These are phyloP conservation scores for Macrophomina pseudophaseolina DNA, from an alignment of 2,329 filamentous ascomycete species.

Conservation along the genomic window DNA sequence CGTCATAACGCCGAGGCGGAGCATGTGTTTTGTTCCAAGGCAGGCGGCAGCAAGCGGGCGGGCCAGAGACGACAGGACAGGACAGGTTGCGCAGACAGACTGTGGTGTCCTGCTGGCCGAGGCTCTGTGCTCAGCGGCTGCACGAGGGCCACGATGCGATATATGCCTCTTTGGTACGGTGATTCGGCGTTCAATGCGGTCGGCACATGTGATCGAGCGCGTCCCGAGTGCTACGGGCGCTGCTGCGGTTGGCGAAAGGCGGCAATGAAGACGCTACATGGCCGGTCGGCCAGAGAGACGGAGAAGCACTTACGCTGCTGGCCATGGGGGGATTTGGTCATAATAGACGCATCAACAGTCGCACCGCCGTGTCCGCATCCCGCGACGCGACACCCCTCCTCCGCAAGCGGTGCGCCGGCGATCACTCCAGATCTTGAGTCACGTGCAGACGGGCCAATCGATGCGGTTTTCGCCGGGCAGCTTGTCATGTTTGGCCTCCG, in stretches of 20 bases:
- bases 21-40: slow-evolving; percentile 8
- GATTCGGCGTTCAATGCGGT: slow-evolving; percentile 15
- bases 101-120: slow-evolving; percentile 21
- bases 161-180: slow-evolving; percentile 12
- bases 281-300: not conserved
- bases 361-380: not conserved
- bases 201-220: slow-evolving; percentile 23
- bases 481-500: slow-evolving; percentile 18
- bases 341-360: not conserved
- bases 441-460: slow-evolving; percentile 8
- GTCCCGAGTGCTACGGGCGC: not conserved
- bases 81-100: slow-evolving; percentile 2
- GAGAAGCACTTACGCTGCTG: not conserved
- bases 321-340: slow-evolving; percentile 8
- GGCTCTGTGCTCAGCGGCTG: slow-evolving; percentile 13
- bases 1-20: slow-evolving; percentile 26
- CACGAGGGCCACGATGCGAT: slow-evolving; percentile 21
- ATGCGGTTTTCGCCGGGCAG: slow-evolving; percentile 23
- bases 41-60: slow-evolving; percentile 12
- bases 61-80: slow-evolving; percentile 9
- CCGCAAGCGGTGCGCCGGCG: slow-evolving; percentile 1
- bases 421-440: not conserved
- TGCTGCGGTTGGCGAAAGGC: not conserved
- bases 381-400: not conserved
- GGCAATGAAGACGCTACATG: slow-evolving; percentile 8